Evolutionary conservation across 345 rosid species (phyloP), one percentile per base, ranked within the genome.

Genomic region (Linum lewisii): DNA sequence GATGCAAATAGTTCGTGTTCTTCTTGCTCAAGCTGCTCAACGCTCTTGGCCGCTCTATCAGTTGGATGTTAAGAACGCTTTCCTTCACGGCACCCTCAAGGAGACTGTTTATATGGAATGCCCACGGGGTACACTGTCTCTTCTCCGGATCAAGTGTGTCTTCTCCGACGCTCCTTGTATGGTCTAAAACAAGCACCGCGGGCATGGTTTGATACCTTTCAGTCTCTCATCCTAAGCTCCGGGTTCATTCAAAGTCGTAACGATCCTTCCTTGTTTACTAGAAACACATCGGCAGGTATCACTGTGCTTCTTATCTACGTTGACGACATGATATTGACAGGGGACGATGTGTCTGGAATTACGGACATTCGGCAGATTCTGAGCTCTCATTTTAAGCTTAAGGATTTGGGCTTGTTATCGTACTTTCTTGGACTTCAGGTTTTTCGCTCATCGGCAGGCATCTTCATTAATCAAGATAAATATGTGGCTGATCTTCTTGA

Each of bases 151-250:
- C 42, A 42, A 16, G n/a, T 8, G 1, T 54, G 37, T 22, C 54
- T 36, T 16, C 36, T 4, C 7, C 32, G 15, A 7, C 21, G 22
- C 6, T 7, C 3, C 26, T 22, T 4, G 49, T 61, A 50, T 61
- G 56, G 56, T 3, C 11, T 61, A 3, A 61, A 24, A 21, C 38
- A 50, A 6, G 38, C 56, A 23, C 56, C 24, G 13, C 23, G 55
- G 5, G 57, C 64, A 1, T 49, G 57, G 64, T 61, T 21, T 50
- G 56, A 61, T 21, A 61, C 49, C n/a, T 50, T 61, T 25, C 5
- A 7, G 19, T 24, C 26, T 6, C 37, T 61, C 5, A 23, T 26
- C 6, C 32, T 26, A 2, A 26, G 6, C 3, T 26, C 32, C 6
- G 32, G 32, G 32, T 26, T 26, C 32, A 26, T 6, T 26, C 32